phyloP scores from a whole-genome alignment of 202 grass and related monocot species.

The Miscanthus sacchariflorus region DNA sequence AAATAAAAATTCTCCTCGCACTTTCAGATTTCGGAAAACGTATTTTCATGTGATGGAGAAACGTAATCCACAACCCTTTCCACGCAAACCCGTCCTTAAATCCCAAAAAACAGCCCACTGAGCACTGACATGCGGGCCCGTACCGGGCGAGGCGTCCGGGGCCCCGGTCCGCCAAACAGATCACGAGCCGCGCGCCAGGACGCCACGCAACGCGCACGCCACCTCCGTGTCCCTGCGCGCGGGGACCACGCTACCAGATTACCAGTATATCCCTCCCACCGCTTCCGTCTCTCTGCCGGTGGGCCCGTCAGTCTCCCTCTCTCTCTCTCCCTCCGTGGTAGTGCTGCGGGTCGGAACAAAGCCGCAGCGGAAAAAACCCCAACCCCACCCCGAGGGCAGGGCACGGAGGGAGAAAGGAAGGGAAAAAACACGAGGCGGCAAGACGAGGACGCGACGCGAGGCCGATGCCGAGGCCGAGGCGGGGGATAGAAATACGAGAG shows the following conservation, averaged over 20 bases:
- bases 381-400: not conserved
- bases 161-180: not conserved
- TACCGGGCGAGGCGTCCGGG: too few species aligned
- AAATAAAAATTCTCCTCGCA: too few species aligned
- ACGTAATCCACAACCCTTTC: not conserved
- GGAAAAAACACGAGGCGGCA: constrained; percentile 21
- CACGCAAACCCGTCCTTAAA: not conserved
- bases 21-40: not conserved
- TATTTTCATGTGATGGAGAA: not conserved
- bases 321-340: not conserved
- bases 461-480: not conserved
- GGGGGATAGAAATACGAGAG: constrained; percentile 32
- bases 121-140: constrained; percentile 1
- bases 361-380: too few species aligned
- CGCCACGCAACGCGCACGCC: not conserved
- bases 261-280: not conserved
- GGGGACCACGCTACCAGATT: not conserved
- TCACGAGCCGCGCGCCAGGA: not conserved
- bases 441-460: constrained; percentile 5
- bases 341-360: not conserved
- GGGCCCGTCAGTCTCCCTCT: not conserved
- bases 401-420: not conserved
- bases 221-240: not conserved
- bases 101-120: not conserved
- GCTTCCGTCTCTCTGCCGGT: not conserved